A percentile compares a stretch with the other conserved stretches of the same genome.
These are phyloP conservation scores for Rubroshorea leprosula DNA, from an alignment of 345 rosid species.

Conservation along the genomic window DNA sequence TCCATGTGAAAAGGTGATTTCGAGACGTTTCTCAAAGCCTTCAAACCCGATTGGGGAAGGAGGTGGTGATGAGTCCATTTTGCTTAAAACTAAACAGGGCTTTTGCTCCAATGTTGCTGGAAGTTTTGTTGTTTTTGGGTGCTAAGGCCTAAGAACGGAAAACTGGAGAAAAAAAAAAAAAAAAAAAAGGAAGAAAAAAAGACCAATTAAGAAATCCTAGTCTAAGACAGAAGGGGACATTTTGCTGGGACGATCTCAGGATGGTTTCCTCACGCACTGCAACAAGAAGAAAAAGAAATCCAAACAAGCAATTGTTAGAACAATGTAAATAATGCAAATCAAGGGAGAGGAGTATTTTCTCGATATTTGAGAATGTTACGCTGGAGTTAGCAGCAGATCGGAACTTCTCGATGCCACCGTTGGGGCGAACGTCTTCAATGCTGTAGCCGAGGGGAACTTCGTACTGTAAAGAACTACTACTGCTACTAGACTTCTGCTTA, in stretches of 20 bases:
- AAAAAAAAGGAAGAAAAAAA: not conserved
- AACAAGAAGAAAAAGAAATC: not conserved
- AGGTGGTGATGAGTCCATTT: constrained; percentile 16
- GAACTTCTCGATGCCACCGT: constrained; percentile 79
- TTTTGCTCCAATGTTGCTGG: no score
- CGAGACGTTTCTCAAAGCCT: constrained; percentile 71
- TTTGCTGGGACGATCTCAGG: constrained; percentile 40
- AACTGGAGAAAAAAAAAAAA: no score
- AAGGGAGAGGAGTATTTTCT: not conserved
- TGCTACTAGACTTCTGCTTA: no score
- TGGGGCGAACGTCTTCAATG: constrained; percentile 86
- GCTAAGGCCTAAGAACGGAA: no score
- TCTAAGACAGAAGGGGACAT: constrained; percentile 13
- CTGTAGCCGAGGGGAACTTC: constrained; percentile 81
- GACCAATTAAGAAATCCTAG: constrained; percentile 20
- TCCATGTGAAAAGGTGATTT: constrained; percentile 42
- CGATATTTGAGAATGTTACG: constrained; percentile 20
- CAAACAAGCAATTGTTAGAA: not conserved
- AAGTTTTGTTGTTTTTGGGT: no score
- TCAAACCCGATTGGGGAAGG: constrained; percentile 51
- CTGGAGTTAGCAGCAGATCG: constrained; percentile 75
- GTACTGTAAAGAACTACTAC: no score
- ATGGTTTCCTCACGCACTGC: constrained; percentile 78
- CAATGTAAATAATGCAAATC: not conserved
- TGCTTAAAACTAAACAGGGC: not conserved